Evolutionary conservation across 257 asterid genomes (phyloP).

Genomic region (Galeopsis tetrahit): DNA sequence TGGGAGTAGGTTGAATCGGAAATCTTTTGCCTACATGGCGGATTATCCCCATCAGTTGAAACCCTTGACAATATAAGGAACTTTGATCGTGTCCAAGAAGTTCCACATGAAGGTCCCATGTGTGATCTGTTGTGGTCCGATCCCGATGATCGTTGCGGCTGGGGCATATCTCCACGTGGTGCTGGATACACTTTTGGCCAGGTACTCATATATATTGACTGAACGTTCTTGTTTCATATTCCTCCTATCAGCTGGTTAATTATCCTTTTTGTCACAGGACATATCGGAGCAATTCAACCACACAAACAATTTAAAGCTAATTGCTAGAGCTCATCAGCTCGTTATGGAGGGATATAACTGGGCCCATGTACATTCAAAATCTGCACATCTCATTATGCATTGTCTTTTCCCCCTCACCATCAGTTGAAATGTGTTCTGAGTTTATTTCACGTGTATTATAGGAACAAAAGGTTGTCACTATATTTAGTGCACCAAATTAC

Average conservation of each 20-base stretch:
- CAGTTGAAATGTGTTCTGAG: conserved; percentile 15
- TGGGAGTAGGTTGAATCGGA: conserved; percentile 76
- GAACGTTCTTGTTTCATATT: background rate
- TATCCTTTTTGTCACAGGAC: conserved; percentile 49
- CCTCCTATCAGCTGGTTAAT: conserved; percentile 7
- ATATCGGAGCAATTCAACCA: conserved; percentile 87
- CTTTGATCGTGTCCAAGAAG: conserved; percentile 88
- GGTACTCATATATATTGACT: conserved; percentile 39
- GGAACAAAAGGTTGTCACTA: conserved; percentile 89
- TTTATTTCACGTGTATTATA: conserved; percentile 34
- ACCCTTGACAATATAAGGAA: conserved; percentile 79
- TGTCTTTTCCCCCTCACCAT: background rate
- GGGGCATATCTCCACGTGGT: conserved; percentile 94
- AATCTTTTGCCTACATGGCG: conserved; percentile 85
- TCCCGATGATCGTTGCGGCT: conserved; percentile 89
- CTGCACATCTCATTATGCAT: conserved; percentile 1
- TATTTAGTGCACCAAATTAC: conserved; percentile 83
- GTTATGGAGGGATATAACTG: conserved; percentile 94
- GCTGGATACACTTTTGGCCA: conserved; percentile 93
- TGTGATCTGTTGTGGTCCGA: conserved; percentile 90
- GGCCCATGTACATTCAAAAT: conserved; percentile 65
- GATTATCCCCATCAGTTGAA: conserved; percentile 81
- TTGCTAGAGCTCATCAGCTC: conserved; percentile 92
- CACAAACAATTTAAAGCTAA: conserved; percentile 72
- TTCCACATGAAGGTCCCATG: conserved; percentile 95